Evolutionary conservation across 495 filamentous ascomycete species (phyloP).

Genomic region (Rhizodiscina lignyota): DNA sequence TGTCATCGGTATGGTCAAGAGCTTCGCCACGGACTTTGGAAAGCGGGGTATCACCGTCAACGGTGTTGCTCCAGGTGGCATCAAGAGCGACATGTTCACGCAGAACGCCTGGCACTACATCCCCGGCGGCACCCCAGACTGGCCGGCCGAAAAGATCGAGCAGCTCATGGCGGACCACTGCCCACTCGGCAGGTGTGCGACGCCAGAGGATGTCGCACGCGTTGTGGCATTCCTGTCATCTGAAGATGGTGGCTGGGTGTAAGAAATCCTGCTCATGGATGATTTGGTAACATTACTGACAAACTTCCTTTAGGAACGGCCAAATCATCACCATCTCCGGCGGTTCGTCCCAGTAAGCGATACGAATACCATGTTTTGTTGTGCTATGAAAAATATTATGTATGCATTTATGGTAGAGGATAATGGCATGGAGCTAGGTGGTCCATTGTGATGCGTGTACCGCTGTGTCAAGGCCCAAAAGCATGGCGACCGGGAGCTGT

Average conservation of each 20-base stretch:
- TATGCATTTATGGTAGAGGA: no score
- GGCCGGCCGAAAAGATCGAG: conserved; percentile 26
- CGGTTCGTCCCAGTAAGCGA: conserved; percentile 23
- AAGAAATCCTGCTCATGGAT: conserved; percentile 25
- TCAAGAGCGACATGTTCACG: conserved; percentile 67
- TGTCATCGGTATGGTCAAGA: conserved; percentile 61
- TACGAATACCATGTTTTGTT: no score
- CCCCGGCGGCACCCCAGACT: conserved; percentile 23
- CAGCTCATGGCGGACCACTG: conserved; percentile 24
- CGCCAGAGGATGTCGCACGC: conserved; percentile 40
- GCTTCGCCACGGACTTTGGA: conserved; percentile 58
- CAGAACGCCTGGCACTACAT: conserved; percentile 50
- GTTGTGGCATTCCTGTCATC: conserved; percentile 38
- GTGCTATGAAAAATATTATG: no score
- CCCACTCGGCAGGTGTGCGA: conserved; percentile 36
- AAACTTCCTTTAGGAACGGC: conserved; percentile 9
- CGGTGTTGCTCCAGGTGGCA: conserved; percentile 56
- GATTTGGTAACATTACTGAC: background rate
- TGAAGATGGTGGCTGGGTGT: conserved; percentile 43
- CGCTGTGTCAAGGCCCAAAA: no score
- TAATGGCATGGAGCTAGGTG: no score
- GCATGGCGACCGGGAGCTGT: no score
- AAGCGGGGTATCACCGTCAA: conserved; percentile 61
- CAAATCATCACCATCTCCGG: conserved; percentile 28
- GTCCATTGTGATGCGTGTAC: no score